phyloP scores from a whole-genome alignment of 202 grass and related monocot species.

The Cymbopogon flexuosus region DNA sequence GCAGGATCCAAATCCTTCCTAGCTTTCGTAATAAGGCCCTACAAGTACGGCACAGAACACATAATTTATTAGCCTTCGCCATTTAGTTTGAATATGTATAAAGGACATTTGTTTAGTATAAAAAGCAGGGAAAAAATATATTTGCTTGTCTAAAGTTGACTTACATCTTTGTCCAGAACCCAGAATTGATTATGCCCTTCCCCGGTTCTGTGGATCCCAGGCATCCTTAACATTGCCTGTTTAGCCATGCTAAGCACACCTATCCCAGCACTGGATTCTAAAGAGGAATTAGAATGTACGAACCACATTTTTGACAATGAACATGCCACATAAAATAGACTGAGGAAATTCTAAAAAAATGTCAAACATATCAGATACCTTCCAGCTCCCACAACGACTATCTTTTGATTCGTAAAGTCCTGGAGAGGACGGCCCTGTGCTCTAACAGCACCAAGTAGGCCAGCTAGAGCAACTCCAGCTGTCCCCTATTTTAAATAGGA shows the following conservation, averaged over 20 bases:
- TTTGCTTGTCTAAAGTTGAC: slow-evolving; percentile 21
- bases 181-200: slow-evolving; percentile 84
- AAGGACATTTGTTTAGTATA: background rate
- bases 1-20: slow-evolving; percentile 68
- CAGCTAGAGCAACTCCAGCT: slow-evolving; percentile 96
- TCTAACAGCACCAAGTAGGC: slow-evolving; percentile 88
- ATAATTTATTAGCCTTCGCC: slow-evolving; percentile 5
- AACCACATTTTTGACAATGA: slow-evolving; percentile 28
- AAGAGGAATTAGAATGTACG: slow-evolving; percentile 51
- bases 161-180: slow-evolving; percentile 96
- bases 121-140: background rate
- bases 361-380: slow-evolving; percentile 58
- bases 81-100: background rate
- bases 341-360: slow-evolving; percentile 8
- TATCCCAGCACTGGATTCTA: slow-evolving; percentile 94
- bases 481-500: slow-evolving; percentile 63
- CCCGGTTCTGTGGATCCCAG: slow-evolving; percentile 44
- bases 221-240: slow-evolving; percentile 68
- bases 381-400: slow-evolving; percentile 96
- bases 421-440: slow-evolving; percentile 67
- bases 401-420: slow-evolving; percentile 84
- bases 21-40: slow-evolving; percentile 88
- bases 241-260: slow-evolving; percentile 91
- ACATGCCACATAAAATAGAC: slow-evolving; percentile 4
- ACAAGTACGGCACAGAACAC: background rate